Base-by-base conservation (phyloP, 768 basidiomycete genomes). In the Rickenella mellea region DNA sequence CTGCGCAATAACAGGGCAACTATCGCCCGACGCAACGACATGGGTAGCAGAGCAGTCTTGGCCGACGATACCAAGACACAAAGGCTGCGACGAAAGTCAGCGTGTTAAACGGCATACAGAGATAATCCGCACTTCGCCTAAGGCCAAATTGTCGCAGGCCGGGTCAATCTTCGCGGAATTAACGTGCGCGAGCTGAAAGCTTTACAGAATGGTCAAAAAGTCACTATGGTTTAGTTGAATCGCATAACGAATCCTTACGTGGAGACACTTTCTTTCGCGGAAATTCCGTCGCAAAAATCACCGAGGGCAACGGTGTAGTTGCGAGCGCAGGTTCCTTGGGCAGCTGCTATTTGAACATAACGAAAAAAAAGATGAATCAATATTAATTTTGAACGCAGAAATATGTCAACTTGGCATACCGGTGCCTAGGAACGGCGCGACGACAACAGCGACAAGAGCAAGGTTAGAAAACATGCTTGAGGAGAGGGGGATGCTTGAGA, bases 271-370 rank as follows among this genome's bases (percentile, higher is more conserved):
- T 69, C 54, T 2, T 60, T 56, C 4, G 63, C 64, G 20, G 69
- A 75, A 53, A 80, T 79, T 24, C 47, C 55, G 53, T 76, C 69
- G 56, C 80, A 83, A 43, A 66, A 73, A 55, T 80, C 76, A 6
- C 70, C 71, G 5, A 54, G 31, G 21, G 57, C 49, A 27, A 83
- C 69, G n/a, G 66, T 69, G 48, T 73, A 76, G 51, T 55, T 70
- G 45, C 76, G 68, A 12, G 65, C 65, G 48, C 80, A 83, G 51
- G n/a, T n/a, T n/a, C n/a, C n/a, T n/a, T n/a, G n/a, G n/a, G n/a
- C n/a, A n/a, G n/a, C n/a, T n/a, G n/a, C n/a, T n/a, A n/a, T n/a
- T n/a, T n/a, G n/a, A n/a, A n/a, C n/a, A n/a, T n/a, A n/a, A n/a
- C n/a, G n/a, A n/a, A n/a, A n/a, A n/a, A n/a, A n/a, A n/a, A n/a